Conservation (phyloP, 345 rosid species). For the Eutrema heterophyllum region DNA sequence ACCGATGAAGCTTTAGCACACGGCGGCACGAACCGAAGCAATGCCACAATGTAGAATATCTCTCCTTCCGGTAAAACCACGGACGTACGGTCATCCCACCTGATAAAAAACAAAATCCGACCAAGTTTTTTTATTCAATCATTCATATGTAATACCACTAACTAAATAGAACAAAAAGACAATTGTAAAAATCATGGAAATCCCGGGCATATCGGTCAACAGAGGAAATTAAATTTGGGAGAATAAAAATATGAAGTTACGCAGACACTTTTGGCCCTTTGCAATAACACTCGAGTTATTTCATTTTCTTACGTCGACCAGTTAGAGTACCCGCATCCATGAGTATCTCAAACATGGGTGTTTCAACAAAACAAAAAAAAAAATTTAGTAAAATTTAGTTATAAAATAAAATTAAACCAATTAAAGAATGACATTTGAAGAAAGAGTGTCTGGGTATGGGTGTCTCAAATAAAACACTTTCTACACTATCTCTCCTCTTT, state of each 20-base stretch:
- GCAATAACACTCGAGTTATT: conserved; percentile 10
- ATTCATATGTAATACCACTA: neutral
- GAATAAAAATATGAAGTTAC: neutral
- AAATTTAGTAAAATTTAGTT: no score
- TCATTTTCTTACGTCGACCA: conserved; percentile 12
- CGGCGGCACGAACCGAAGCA: conserved; percentile 60
- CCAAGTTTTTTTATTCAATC: neutral
- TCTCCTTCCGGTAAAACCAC: conserved; percentile 71
- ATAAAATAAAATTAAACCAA: no score
- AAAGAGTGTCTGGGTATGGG: no score
- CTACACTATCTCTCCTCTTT: no score
- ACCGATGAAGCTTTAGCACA: conserved; percentile 33
- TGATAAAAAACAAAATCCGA: conserved; percentile 1
- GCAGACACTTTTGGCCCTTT: conserved; percentile 2
- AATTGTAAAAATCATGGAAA: neutral
- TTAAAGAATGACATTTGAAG: no score
- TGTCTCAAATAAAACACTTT: no score
- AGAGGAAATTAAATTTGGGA: neutral
- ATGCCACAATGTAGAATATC: conserved; percentile 78
- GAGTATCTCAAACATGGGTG: no score
- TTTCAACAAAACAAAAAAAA: no score
- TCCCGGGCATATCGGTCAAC: neutral
- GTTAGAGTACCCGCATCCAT: no score
- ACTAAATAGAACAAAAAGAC: neutral
- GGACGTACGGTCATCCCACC: conserved; percentile 76